phyloP scores from a whole-genome alignment of 148 eudicot genomes.

The Tetragonia tetragonoides region DNA sequence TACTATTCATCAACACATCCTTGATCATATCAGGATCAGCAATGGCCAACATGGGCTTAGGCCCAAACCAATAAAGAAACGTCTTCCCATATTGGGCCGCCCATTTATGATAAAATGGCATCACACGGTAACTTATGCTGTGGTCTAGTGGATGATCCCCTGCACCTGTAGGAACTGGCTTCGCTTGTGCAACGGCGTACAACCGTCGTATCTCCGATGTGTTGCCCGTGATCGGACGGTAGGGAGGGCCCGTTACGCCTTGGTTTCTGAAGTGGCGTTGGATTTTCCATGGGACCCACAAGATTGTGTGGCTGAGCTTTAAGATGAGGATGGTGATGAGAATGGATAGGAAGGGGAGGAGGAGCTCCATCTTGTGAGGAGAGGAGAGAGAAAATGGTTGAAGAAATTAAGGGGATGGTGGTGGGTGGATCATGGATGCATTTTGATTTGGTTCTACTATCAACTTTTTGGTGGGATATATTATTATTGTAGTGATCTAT shows the following conservation, averaged over 20 bases:
- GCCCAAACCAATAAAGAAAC: slow-evolving; percentile 74
- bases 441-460: too few relatives aligned
- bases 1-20: slow-evolving; percentile 45
- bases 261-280: slow-evolving; percentile 49
- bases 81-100: slow-evolving; percentile 56
- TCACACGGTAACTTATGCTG: slow-evolving; percentile 41
- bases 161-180: slow-evolving; percentile 19
- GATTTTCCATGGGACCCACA: slow-evolving; percentile 54
- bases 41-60: slow-evolving; percentile 51
- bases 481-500: too few relatives aligned
- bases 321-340: slow-evolving; percentile 4
- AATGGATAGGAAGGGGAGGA: not conserved
- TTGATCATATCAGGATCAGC: slow-evolving; percentile 61
- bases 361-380: not conserved
- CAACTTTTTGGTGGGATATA: too few relatives aligned
- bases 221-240: slow-evolving; percentile 61
- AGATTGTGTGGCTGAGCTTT: slow-evolving; percentile 35
- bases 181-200: slow-evolving; percentile 50
- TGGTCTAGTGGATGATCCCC: slow-evolving; percentile 28
- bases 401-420: too few relatives aligned
- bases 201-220: slow-evolving; percentile 46
- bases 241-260: slow-evolving; percentile 56
- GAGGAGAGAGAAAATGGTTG: not conserved
- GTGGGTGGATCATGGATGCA: too few relatives aligned
- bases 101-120: slow-evolving; percentile 69